Conservation (phyloP, 1,139 yeast species). For the Oligophagozyma castellii region DNA sequence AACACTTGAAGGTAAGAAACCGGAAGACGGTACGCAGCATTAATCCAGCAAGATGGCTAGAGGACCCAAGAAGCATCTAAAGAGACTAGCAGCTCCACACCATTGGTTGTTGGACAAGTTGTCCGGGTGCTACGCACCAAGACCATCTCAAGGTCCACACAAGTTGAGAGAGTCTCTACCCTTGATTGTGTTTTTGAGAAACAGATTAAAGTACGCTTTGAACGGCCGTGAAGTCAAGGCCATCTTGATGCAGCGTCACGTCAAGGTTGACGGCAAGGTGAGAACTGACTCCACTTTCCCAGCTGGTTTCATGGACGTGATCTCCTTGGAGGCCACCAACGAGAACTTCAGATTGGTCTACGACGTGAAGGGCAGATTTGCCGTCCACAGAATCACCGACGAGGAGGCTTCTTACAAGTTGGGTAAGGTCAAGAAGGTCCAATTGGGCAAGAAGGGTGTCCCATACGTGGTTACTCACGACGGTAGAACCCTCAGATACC, state of each 20-base stretch:
- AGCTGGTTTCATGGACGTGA: conserved; percentile 99
- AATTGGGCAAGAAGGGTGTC: conserved; percentile 95
- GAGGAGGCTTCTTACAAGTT: conserved; percentile 98
- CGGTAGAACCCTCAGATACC: conserved; percentile 99
- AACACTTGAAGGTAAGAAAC: too few species aligned
- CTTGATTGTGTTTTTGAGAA: conserved; percentile 93
- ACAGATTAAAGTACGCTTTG: conserved; percentile 98
- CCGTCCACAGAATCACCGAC: conserved; percentile 97
- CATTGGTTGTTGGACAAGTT: conserved; percentile 99
- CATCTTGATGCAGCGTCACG: conserved; percentile 97
- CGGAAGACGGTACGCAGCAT: too few species aligned
- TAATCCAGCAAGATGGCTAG: conserved; percentile 94
- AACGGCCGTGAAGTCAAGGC: conserved; percentile 99
- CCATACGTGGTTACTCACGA: conserved; percentile 98
- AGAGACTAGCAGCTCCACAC: conserved; percentile 99
- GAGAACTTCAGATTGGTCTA: conserved; percentile 98
- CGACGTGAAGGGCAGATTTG: conserved; percentile 97
- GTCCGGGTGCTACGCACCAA: conserved; percentile 99
- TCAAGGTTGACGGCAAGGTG: conserved; percentile 97
- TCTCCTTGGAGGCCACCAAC: conserved; percentile 92
- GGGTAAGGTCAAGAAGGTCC: conserved; percentile 95
- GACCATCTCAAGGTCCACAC: conserved; percentile 99
- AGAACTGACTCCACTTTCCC: conserved; percentile 99
- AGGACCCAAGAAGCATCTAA: conserved; percentile 98
- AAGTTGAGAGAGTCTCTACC: conserved; percentile 98